Evolutionary conservation across 208 protist genomes (phyloP).

Genomic region (Trypanosoma congolense): DNA sequence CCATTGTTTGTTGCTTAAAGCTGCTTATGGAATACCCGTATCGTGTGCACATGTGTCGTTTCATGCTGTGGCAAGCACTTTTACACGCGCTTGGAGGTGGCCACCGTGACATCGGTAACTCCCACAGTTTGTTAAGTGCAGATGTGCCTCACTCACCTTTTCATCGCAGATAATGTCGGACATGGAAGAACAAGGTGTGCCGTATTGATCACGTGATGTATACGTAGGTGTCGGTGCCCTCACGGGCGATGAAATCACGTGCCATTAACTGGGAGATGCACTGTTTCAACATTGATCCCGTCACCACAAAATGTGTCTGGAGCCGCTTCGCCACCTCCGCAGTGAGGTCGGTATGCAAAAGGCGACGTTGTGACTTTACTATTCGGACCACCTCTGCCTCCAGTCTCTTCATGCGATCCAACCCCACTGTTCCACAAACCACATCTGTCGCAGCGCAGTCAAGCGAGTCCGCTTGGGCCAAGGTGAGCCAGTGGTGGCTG

Average conservation of each 20-base stretch:
- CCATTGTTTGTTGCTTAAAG: too few relatives aligned
- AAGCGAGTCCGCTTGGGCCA: constrained; percentile 14
- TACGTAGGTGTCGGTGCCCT: constrained; percentile 31
- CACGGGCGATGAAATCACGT: constrained; percentile 52
- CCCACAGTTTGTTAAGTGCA: too few relatives aligned
- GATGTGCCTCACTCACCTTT: too few relatives aligned
- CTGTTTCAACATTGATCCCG: constrained; percentile 39
- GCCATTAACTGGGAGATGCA: constrained; percentile 47
- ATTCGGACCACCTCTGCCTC: constrained; percentile 51
- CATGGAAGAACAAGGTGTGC: too few relatives aligned
- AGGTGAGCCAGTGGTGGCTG: constrained; percentile 30
- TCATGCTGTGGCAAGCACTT: too few relatives aligned
- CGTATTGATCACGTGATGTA: constrained; percentile 45
- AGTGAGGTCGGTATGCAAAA: constrained; percentile 41
- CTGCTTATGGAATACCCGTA: too few relatives aligned
- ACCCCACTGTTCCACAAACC: constrained; percentile 10
- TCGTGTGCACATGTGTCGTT: too few relatives aligned
- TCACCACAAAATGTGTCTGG: constrained; percentile 25
- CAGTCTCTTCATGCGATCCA: constrained; percentile 35
- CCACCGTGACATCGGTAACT: too few relatives aligned
- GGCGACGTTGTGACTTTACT: constrained; percentile 37
- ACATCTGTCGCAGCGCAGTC: constrained; percentile 3
- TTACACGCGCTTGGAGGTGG: too few relatives aligned
- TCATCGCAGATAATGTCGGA: too few relatives aligned
- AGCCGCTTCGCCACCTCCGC: constrained; percentile 23